A percentile compares a stretch with the other conserved stretches of the same genome.
These are phyloP conservation scores for Byssochlamys sp. DNA, from an alignment of 2,329 filamentous ascomycete species.

Conservation along the genomic window DNA sequence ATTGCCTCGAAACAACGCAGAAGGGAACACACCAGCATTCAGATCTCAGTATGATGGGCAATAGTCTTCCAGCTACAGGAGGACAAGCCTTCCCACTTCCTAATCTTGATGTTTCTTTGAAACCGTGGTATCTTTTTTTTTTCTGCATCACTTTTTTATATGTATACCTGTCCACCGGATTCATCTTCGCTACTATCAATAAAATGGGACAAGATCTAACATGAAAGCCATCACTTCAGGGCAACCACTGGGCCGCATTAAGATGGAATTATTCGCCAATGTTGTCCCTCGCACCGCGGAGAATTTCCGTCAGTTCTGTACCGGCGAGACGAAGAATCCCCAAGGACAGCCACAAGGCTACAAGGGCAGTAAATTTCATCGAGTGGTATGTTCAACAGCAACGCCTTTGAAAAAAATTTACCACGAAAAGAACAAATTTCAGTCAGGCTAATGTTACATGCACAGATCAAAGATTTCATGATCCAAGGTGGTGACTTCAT, in stretches of 20 bases:
- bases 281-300: conserved; percentile 80
- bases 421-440: not conserved
- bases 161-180: not conserved
- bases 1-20: not conserved
- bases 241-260: conserved; percentile 75
- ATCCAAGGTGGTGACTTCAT: conserved; percentile 94
- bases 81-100: not conserved
- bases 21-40: not conserved
- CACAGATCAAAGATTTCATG: conserved; percentile 89
- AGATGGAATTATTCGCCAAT: conserved; percentile 82
- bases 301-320: conserved; percentile 96
- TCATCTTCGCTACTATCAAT: too few species aligned
- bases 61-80: not conserved
- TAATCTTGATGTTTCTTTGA: not conserved
- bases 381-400: conserved; percentile 56
- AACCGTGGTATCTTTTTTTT: not conserved
- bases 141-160: not conserved
- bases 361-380: conserved; percentile 88
- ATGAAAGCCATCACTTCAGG: conserved; percentile 43
- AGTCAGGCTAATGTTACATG: conserved; percentile 2
- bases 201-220: not conserved
- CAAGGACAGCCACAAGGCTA: conserved; percentile 78
- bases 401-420: not conserved
- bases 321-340: conserved; percentile 74
- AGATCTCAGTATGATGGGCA: not conserved